Evolutionary conservation across 805 yeast species (phyloP), one percentile per base, ranked within the genome.

Genomic region (Pichia membranifaciens): DNA sequence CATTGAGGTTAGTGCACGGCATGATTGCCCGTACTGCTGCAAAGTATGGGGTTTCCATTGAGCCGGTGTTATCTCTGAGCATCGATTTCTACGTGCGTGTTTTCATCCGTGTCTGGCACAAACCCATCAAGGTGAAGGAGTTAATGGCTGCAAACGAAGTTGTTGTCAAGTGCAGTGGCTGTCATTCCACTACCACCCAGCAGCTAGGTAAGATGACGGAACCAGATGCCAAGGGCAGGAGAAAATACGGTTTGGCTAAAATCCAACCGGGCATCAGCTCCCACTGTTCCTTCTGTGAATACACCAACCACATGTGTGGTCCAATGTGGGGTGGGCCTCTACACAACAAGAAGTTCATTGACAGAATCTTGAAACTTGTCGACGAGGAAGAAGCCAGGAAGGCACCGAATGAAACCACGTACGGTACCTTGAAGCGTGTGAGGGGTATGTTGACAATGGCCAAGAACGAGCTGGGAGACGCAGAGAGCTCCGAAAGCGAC

Each of bases 381-480:
- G 45, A 48, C 3, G 22, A 67, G 60, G 55, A 50, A 38, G 52
- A 51, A 22, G 13, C 28, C 3, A 49, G 46, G 16, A 73, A 80
- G 20, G 79, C 75, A 47, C 44, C 48, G 18, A 25, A 25, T 10
- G 72, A 72, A 23, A 75, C 72, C 5, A 71, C 76, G 0, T 93
- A 87, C 63, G 84, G 84, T 41, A 93, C 99, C 0, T 72, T 76
- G 21, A 83, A 85, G 49, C 75, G 99, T 61, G 87, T 93, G 38
- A 81, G 81, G 62, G 98, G 98, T 13, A 93, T 93, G 98, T 69
- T 89, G 28, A 86, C 93, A 0, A 70, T 91, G 59, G 98, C 97
- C 5, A 59, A 64, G 35, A 75, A 75, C 53, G 99, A 93, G 64
- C 59, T 91, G 35, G 59, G 53, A 38, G 44, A 48, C 38, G 32